Evolutionary conservation across 1,284 basidiomycete species (phyloP).

Genomic region (Moesziomyces sp.): DNA sequence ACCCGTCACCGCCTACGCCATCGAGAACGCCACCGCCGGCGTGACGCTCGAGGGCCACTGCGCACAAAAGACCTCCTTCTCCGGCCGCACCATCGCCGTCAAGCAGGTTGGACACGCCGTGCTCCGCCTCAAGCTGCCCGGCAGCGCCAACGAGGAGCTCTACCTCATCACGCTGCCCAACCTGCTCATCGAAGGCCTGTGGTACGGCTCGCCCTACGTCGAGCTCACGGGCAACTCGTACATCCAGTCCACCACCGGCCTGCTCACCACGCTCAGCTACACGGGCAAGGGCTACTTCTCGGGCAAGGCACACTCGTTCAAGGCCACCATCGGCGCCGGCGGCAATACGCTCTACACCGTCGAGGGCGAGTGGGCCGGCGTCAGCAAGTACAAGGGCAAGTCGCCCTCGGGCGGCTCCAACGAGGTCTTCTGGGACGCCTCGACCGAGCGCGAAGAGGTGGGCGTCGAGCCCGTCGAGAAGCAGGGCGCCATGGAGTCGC

Average conservation of each 20-base stretch:
- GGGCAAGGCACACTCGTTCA: slow-evolving; percentile 92
- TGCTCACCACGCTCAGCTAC: slow-evolving; percentile 77
- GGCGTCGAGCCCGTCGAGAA: slow-evolving; percentile 74
- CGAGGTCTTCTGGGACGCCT: slow-evolving; percentile 71
- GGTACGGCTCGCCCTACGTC: slow-evolving; percentile 77
- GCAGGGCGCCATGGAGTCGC: slow-evolving; percentile 86
- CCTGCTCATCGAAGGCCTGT: slow-evolving; percentile 69
- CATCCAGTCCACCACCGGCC: slow-evolving; percentile 84
- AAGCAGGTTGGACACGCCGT: slow-evolving; percentile 95
- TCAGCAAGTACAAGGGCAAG: slow-evolving; percentile 71
- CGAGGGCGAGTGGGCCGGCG: slow-evolving; percentile 89
- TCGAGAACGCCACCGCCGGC: slow-evolving; percentile 84
- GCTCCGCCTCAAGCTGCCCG: slow-evolving; percentile 77
- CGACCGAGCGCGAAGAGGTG: slow-evolving; percentile 76
- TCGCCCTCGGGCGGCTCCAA: slow-evolving; percentile 57
- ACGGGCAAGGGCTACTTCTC: slow-evolving; percentile 93
- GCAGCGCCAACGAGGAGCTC: slow-evolving; percentile 72
- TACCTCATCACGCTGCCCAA: slow-evolving; percentile 88
- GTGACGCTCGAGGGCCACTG: slow-evolving; percentile 86
- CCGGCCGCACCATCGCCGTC: slow-evolving; percentile 80
- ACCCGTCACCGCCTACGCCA: slow-evolving; percentile 72
- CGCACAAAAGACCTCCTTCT: slow-evolving; percentile 89
- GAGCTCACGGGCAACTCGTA: slow-evolving; percentile 86
- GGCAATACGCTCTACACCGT: slow-evolving; percentile 73
- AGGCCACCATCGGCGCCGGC: slow-evolving; percentile 76